Base-by-base conservation (phyloP, 805 yeast genomes). In the Ogataea kodamae region DNA sequence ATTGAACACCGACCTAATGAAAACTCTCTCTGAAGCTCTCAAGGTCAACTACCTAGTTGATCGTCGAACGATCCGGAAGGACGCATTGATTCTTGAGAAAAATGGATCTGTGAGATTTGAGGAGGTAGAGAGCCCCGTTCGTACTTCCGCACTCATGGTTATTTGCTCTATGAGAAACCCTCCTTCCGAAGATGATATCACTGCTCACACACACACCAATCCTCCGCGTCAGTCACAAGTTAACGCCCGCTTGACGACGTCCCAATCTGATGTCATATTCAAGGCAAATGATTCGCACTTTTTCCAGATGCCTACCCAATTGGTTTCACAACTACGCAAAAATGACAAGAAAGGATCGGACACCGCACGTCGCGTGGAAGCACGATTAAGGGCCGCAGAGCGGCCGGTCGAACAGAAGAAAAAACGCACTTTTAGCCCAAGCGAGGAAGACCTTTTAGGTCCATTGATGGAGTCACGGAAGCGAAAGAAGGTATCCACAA, bases 31-130 rank as follows among this genome's bases (percentile, higher is more conserved):
- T n/a, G 64, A 59, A 3, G 45, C 42, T 11, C 43, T 71, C 42
- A 68, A 68, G 0, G 62, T 71, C 9, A 55, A 54, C 18, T 50
- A 57, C 22, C 22, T 25, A 1, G 62, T 77, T 11, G 89, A 81
- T 45, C 67, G 73, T 20, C 69, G 67, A 33, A 81, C 89, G 0
- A 48, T 74, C 9, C 48, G 52, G 5, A 65, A 69, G 5, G 81
- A 74, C 42, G 59, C 72, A 0, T 42, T 46, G 1, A 37, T 47
- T 4, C 55, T 76, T 18, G 55, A 55, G 4, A 40, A 44, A 0
- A 54, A 62, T 9, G 61, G 65, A 0, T 14, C 34, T 3, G 24
- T 57, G 5, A 35, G 25, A n/a, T 28, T 45, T 1, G 40, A 38
- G 13, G 29, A 31, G 15, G 28, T 36, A 21, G 39, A 18, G 15